Percentiles rank a stretch among this genome's conserved stretches.
Conservation (phyloP, 2,329 filamentous ascomycete genomes). For the Cytospora piceae region DNA sequence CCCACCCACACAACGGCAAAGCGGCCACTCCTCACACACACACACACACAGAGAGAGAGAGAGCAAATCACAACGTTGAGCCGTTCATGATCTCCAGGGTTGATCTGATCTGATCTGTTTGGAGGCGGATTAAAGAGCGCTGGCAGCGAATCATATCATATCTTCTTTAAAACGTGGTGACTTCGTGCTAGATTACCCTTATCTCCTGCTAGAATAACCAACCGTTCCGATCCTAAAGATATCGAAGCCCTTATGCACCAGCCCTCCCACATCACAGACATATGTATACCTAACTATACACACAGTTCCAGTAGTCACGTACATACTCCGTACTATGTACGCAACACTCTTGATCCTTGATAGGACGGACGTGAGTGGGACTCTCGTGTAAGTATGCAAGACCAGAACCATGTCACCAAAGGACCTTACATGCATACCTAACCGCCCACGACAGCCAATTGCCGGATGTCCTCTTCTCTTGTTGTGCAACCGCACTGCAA, state of each 20-base stretch:
- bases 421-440: constrained; percentile 11
- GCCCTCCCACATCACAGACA: background rate
- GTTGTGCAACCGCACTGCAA: constrained; percentile 7
- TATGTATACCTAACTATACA: no score
- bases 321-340: no score
- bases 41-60: no score
- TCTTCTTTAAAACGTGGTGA: background rate
- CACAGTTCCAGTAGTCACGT: no score
- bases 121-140: background rate
- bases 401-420: background rate
- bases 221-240: background rate
- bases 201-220: no score
- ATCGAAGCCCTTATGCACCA: background rate
- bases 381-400: background rate
- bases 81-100: no score
- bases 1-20: no score
- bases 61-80: background rate
- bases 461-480: background rate
- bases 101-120: background rate
- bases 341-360: no score
- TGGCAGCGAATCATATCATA: background rate
- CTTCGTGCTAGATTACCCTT: no score
- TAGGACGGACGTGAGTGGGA: background rate
- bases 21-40: no score
- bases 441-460: constrained; percentile 7